Evolutionary conservation across 2,329 filamentous ascomycete species (phyloP).

Genomic region (Thyridium curvatum): DNA sequence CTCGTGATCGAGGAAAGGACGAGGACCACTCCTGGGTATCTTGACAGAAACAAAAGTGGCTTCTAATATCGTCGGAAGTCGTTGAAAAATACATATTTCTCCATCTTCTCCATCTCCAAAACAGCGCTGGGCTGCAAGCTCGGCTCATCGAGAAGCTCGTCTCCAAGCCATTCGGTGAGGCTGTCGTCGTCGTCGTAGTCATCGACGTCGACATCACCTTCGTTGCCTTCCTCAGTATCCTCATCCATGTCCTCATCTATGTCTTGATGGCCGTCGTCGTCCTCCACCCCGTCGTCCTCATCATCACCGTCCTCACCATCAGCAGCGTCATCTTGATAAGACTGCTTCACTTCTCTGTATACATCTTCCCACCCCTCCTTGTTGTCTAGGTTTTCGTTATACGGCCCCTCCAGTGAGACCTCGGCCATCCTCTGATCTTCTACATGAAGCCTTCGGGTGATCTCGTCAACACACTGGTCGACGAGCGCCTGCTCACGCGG

Average conservation of each 20-base stretch:
- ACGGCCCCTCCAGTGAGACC: too few relatives aligned
- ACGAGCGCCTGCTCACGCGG: too few relatives aligned
- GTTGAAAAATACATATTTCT: too few relatives aligned
- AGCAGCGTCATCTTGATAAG: not conserved
- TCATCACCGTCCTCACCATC: not conserved
- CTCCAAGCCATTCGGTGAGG: conserved; percentile 1
- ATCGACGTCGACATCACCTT: not conserved
- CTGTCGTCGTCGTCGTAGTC: conserved; percentile 1
- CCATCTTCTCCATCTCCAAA: too few relatives aligned
- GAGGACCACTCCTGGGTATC: too few relatives aligned
- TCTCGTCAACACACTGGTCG: too few relatives aligned
- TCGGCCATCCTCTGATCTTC: too few relatives aligned
- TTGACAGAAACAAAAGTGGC: too few relatives aligned
- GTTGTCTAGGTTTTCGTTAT: not conserved
- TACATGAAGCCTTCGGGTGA: too few relatives aligned
- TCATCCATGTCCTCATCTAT: conserved; percentile 4
- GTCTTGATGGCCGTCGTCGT: conserved; percentile 26
- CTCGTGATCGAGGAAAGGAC: too few relatives aligned
- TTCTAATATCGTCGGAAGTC: too few relatives aligned
- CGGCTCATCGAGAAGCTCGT: not conserved
- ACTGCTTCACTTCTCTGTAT: not conserved
- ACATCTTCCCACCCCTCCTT: not conserved
- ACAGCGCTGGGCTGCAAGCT: too few relatives aligned
- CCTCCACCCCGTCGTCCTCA: conserved; percentile 2
- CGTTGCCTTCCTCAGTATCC: conserved; percentile 5